These are phyloP conservation scores for Fusarium avenaceum DNA, from an alignment of 2,329 filamentous ascomycete genomes.

Conservation along the genomic window DNA sequence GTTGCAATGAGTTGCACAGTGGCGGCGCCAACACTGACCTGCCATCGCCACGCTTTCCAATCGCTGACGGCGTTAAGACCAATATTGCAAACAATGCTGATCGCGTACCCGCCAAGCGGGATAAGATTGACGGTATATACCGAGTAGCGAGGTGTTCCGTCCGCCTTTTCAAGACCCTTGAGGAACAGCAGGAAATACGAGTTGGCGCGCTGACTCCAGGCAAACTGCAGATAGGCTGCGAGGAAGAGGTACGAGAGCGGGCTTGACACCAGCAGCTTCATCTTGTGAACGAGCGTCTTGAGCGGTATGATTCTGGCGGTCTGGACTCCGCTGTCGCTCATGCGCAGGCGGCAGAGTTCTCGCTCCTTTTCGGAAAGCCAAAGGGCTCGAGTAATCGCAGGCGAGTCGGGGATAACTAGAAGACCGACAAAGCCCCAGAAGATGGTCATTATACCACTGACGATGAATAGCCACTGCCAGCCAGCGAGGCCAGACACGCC, in stretches of 20 bases:
- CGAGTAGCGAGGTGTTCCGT: conserved; percentile 46
- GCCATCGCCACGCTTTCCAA: conserved; percentile 63
- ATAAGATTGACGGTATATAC: conserved; percentile 65
- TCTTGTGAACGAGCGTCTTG: conserved; percentile 28
- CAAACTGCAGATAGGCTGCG: conserved; percentile 51
- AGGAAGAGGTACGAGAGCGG: conserved; percentile 51
- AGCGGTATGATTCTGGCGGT: conserved; percentile 40
- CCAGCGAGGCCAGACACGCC: conserved; percentile 38
- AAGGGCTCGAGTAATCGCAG: conserved; percentile 37
- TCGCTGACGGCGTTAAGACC: conserved; percentile 66
- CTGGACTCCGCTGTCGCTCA: conserved; percentile 37
- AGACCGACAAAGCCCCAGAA: conserved; percentile 44
- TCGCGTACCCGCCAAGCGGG: conserved; percentile 58
- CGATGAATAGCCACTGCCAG: conserved; percentile 45
- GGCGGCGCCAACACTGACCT: conserved; percentile 65
- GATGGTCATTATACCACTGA: conserved; percentile 41
- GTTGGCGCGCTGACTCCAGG: conserved; percentile 55
- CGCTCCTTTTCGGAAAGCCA: conserved; percentile 29
- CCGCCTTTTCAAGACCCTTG: conserved; percentile 46
- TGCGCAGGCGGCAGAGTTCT: conserved; percentile 31
- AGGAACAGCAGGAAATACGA: conserved; percentile 55
- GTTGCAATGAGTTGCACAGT: conserved; percentile 53
- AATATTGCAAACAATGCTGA: conserved; percentile 63
- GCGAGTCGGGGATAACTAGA: conserved; percentile 40
- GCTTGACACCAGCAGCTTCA: conserved; percentile 34